phyloP scores from a whole-genome alignment of 2,329 filamentous ascomycete genomes.

The Teratosphaeriaceae sp. region DNA sequence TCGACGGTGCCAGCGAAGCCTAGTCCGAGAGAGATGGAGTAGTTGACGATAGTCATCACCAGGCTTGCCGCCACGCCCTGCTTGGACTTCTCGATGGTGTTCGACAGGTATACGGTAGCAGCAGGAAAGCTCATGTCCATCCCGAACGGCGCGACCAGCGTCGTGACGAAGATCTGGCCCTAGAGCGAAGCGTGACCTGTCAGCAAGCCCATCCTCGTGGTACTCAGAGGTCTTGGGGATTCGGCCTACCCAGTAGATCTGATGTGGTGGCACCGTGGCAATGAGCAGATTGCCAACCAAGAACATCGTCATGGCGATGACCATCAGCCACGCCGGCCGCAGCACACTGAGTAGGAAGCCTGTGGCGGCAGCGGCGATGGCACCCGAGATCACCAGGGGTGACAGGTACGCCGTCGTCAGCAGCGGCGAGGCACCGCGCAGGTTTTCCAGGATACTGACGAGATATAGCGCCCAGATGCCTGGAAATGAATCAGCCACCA shows the following conservation, averaged over 20 bases:
- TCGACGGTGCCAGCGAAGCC: slow-evolving; percentile 62
- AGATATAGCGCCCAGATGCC: slow-evolving; percentile 25
- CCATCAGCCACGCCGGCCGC: slow-evolving; percentile 29
- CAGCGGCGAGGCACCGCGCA: slow-evolving; percentile 37
- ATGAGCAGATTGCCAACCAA: slow-evolving; percentile 35
- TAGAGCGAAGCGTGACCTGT: no score
- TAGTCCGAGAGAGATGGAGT: slow-evolving; percentile 58
- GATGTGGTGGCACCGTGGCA: slow-evolving; percentile 43
- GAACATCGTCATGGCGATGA: slow-evolving; percentile 36
- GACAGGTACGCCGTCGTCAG: slow-evolving; percentile 40
- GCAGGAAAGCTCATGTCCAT: slow-evolving; percentile 64
- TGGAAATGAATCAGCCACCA: slow-evolving; percentile 9
- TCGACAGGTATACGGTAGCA: slow-evolving; percentile 53
- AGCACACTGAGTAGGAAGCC: slow-evolving; percentile 23
- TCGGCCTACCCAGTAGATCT: slow-evolving; percentile 66
- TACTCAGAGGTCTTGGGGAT: no score
- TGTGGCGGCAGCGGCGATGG: slow-evolving; percentile 38
- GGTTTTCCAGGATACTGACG: slow-evolving; percentile 44
- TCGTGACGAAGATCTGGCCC: slow-evolving; percentile 53
- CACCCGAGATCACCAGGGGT: slow-evolving; percentile 40
- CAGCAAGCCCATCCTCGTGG: no score
- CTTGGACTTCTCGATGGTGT: slow-evolving; percentile 41
- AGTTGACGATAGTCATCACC: slow-evolving; percentile 57
- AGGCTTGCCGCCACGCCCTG: slow-evolving; percentile 50
- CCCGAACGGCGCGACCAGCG: slow-evolving; percentile 44